Evolutionary conservation across 2,329 filamentous ascomycete genomes (phyloP), one percentile per base, ranked within the genome.

Genomic region (Exophiala phaeomuriformis): DNA sequence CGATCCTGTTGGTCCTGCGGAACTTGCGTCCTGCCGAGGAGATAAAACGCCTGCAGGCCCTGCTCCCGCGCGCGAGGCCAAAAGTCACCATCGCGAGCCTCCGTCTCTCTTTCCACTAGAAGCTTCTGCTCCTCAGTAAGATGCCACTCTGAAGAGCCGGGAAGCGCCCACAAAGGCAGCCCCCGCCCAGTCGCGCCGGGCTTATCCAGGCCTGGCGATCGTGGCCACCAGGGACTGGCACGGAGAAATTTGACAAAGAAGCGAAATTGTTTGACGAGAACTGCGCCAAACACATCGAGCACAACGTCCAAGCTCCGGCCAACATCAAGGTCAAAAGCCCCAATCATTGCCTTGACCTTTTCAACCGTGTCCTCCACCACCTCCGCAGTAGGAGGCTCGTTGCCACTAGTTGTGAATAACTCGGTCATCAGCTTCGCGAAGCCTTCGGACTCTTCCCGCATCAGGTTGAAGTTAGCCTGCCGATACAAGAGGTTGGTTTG

Each of bases 361-460:
- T 96, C 88, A 64, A 95, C 96, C 0, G 90, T 90, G 64, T 90
- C 85, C 63, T 87, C 83, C 1, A 91, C 88, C 35, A 86, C 79
- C 57, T 89, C 85, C 49, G 81, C 81, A 1, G 83, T 83, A n/a
- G 85, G 85, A 27, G 83, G 82, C 51, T 85, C 82, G 57, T 80
- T 82, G 62, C 84, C 84, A 64, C 86, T 88, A 0, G 87, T 94
- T 5, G 89, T 91, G 70, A 96, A 98, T 32, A 97, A 83, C 68
- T 98, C 93, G 0, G 91, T 96, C 56, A 95, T 83, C 44, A 98
- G 81, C 69, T 98, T 98, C 0, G 93, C 90, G 67, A 95, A 98
- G 39, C 94, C 93, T 71, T 98, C 93, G 0, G 89, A 89, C 70
- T 98, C 93, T 72, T 98, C 93, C 42, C 93, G 84, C 19, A 98